Percentiles rank a stretch among this genome's conserved stretches.
These are phyloP conservation scores for Vitis hybrid DNA, from an alignment of 177 flowering plant species.

Conservation along the genomic window DNA sequence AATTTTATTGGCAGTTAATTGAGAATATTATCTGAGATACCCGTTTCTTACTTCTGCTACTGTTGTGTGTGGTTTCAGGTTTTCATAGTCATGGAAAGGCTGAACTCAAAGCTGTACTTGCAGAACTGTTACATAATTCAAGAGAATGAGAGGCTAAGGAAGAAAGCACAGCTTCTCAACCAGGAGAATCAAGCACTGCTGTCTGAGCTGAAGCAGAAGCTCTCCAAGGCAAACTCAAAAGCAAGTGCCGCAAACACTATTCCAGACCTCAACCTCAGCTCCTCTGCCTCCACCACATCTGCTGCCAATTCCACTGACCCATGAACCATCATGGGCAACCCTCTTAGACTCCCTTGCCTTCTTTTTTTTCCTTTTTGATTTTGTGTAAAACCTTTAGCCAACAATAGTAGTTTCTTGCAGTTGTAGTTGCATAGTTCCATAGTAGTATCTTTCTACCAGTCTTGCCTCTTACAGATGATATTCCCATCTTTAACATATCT, in stretches of 20 bases:
- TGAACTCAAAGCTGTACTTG: constrained; percentile 75
- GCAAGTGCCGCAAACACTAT: constrained; percentile 20
- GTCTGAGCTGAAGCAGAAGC: constrained; percentile 64
- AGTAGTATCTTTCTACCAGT: constrained; percentile 15
- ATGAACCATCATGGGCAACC: constrained; percentile 21
- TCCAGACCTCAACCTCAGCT: constrained; percentile 48
- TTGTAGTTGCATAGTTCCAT: constrained; percentile 20
- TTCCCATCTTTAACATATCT: constrained; percentile 15
- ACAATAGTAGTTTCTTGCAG: constrained; percentile 16
- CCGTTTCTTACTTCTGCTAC: background rate
- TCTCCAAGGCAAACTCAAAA: constrained; percentile 36
- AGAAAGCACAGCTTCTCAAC: constrained; percentile 71
- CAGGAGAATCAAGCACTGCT: constrained; percentile 79
- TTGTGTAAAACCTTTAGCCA: constrained; percentile 12
- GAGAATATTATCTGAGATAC: background rate
- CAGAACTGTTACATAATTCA: constrained; percentile 82
- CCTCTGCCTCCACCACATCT: constrained; percentile 22
- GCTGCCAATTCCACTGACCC: constrained; percentile 27
- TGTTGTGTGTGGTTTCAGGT: constrained; percentile 17
- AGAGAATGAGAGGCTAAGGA: constrained; percentile 85
- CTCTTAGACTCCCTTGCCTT: constrained; percentile 12
- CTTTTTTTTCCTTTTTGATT: background rate
- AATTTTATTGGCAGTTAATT: background rate
- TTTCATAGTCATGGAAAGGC: constrained; percentile 52
- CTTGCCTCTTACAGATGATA: constrained; percentile 7